phyloP scores from a whole-genome alignment of 129 eudicot species.

The Pseudognaphalium luteoalbum region DNA sequence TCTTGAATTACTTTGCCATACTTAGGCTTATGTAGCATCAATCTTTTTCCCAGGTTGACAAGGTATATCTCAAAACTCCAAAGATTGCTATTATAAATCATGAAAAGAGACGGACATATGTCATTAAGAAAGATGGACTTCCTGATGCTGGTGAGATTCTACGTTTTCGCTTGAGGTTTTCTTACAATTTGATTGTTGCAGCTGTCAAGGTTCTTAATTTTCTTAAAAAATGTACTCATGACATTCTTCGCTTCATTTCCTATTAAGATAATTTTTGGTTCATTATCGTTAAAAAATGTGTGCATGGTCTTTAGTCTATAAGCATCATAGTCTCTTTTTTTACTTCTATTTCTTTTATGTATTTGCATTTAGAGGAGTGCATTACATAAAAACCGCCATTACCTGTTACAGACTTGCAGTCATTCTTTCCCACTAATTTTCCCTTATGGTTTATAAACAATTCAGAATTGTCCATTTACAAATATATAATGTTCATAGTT shows the following conservation, averaged over 20 bases:
- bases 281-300: too few species aligned
- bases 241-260: background rate
- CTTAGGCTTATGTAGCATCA: constrained; percentile 10
- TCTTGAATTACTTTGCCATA: background rate
- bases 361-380: background rate
- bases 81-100: constrained; percentile 80
- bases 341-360: background rate
- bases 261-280: background rate
- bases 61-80: constrained; percentile 87
- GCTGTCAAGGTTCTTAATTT: background rate
- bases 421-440: background rate
- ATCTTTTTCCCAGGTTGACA: constrained; percentile 61
- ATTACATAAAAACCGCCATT: background rate
- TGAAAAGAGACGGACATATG: constrained; percentile 80
- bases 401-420: background rate
- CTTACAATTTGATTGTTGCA: constrained; percentile 7
- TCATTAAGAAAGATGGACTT: constrained; percentile 79
- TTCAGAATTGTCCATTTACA: background rate
- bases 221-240: too few species aligned
- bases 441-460: background rate
- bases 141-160: constrained; percentile 49
- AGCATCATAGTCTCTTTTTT: background rate
- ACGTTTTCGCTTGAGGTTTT: background rate
- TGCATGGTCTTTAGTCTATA: background rate
- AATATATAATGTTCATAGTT: background rate